Evolutionary conservation across 768 basidiomycete species (phyloP), one percentile per base, ranked within the genome.

Genomic region (Roridomyces roridus): DNA sequence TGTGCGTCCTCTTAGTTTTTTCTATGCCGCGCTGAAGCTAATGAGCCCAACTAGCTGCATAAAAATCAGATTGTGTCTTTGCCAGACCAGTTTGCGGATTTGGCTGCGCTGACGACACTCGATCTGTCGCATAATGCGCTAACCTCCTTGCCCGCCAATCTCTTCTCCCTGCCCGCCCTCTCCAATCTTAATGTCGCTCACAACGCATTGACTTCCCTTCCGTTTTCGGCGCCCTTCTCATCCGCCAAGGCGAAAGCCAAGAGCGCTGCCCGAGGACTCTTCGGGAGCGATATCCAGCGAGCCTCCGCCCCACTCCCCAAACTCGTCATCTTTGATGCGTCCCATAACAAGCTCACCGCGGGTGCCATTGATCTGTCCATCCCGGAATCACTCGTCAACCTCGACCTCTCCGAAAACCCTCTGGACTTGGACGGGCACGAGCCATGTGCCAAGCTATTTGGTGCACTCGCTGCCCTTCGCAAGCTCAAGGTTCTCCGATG

Each of bases 111-210:
- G 18, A 85, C 86, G 12, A 75, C 74, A 44, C 74, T 94, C 58
- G 90, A 94, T 71, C 72, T 94, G 29, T 92, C 91, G 0, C 80
- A 89, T 68, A 94, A 94, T 68, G 70, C 76, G 5, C 76, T 94
- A 28, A 80, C 80, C 0, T 72, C 80, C 5, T 77, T 93, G 11
- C 92, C 92, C 1, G 64, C 72, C 28, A 81, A 85, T 62, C 64
- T 92, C 25, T 92, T 86, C 62, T 76, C 87, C 12, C 81, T 94
- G 18, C 89, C 91, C 7, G 75, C 83, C 34, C 80, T 94, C 29
- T 78, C 83, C 5, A 77, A 70, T 24, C 77, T 94, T 46, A 90
- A 92, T 59, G 57, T 93, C 14, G 88, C 91, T 2, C 83, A 92
- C 65, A 94, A 94, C 68, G 68, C 74, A 0, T 75, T 93, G 10